phyloP scores from a whole-genome alignment of 495 filamentous ascomycete species.

The Neurospora africana region DNA sequence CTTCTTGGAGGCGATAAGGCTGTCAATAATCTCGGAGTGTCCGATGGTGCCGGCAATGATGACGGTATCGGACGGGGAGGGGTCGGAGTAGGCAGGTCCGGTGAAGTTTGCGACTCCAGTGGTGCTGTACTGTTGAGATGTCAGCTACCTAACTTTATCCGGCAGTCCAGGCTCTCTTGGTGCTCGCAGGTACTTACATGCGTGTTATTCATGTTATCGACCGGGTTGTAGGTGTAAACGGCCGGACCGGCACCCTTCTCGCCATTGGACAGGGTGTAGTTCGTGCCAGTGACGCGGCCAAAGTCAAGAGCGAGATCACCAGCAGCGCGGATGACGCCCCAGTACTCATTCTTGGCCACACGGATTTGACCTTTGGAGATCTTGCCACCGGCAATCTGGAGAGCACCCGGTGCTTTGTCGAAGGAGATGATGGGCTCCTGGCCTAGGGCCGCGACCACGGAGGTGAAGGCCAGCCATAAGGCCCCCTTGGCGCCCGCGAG shows the following conservation, averaged over 20 bases:
- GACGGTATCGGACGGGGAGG: constrained; percentile 36
- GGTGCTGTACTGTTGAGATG: constrained; percentile 28
- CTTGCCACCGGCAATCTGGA: constrained; percentile 36
- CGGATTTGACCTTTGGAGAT: constrained; percentile 40
- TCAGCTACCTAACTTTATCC: not conserved
- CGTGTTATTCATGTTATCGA: constrained; percentile 36
- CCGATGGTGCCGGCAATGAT: constrained; percentile 64
- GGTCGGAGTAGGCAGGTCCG: constrained; percentile 34
- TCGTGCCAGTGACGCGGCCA: constrained; percentile 53
- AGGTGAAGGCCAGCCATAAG: constrained; percentile 16
- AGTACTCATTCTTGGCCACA: constrained; percentile 47
- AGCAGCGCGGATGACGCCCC: constrained; percentile 57
- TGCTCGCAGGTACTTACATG: constrained; percentile 22
- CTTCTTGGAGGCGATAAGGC: constrained; percentile 41
- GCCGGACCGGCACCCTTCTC: constrained; percentile 26
- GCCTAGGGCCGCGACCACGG: constrained; percentile 36
- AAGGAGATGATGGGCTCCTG: constrained; percentile 48
- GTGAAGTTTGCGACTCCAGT: constrained; percentile 31
- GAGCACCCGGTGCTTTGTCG: constrained; percentile 22
- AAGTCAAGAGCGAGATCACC: constrained; percentile 61
- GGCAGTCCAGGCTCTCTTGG: not conserved
- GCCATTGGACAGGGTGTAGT: constrained; percentile 45
- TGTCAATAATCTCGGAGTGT: constrained; percentile 49
- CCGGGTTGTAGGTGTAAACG: constrained; percentile 32
- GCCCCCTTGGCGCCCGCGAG: constrained; percentile 12